Conservation (phyloP, 75 land plant species). For the Pinus albicaulis region DNA sequence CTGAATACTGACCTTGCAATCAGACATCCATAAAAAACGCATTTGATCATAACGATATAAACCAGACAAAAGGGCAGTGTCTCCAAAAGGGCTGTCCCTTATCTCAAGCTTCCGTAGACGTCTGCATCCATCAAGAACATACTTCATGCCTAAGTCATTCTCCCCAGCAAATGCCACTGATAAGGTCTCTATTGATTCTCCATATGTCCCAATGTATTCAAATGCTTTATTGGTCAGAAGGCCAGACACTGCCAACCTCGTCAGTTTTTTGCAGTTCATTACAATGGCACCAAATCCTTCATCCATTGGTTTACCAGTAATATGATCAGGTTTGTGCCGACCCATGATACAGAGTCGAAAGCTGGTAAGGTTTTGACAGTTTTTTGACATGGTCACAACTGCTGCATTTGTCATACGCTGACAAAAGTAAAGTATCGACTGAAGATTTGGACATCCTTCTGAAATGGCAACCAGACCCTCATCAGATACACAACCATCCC, state of each 20-base stretch:
- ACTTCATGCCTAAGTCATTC: conserved; percentile 59
- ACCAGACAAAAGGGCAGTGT: conserved; percentile 70
- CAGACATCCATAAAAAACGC: conserved; percentile 96
- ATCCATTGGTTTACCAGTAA: conserved; percentile 74
- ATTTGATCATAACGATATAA: conserved; percentile 76
- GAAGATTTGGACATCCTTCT: conserved; percentile 77
- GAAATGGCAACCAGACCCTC: conserved; percentile 82
- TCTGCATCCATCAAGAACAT: conserved; percentile 76
- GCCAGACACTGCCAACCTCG: conserved; percentile 83
- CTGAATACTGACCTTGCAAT: conserved; percentile 49
- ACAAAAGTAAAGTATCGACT: conserved; percentile 87
- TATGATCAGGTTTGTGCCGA: conserved; percentile 52
- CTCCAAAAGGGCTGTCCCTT: conserved; percentile 93
- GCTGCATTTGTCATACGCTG: conserved; percentile 92
- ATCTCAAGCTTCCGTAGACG: conserved; percentile 88
- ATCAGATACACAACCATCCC: conserved; percentile 63
- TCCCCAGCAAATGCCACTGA: conserved; percentile 97
- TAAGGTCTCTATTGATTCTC: conserved; percentile 70
- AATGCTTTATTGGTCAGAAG: conserved; percentile 82
- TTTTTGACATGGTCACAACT: conserved; percentile 68
- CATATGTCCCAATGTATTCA: conserved; percentile 73
- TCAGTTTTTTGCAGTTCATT: conserved; percentile 71
- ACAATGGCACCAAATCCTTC: conserved; percentile 97
- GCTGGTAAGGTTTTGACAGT: conserved; percentile 65
- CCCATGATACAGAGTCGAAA: conserved; percentile 93